Evolutionary conservation across 2,329 filamentous ascomycete genomes (phyloP).

Genomic region (Laburnicola sp.): DNA sequence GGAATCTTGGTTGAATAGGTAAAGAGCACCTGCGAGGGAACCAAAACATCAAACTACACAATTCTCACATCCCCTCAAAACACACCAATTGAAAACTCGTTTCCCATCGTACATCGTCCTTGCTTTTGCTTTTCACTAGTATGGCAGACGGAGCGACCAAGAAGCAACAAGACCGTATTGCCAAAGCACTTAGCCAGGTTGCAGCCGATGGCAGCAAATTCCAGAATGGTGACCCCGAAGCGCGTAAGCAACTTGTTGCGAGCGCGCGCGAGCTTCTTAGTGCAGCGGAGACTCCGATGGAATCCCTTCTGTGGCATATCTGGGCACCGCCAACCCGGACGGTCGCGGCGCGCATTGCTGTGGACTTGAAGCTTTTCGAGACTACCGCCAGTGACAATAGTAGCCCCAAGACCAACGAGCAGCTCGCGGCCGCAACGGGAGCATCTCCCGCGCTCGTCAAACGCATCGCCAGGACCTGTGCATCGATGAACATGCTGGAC

Average conservation of each 20-base stretch:
- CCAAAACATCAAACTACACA: no score
- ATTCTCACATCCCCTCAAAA: no score
- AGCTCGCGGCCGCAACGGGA: constrained; percentile 9
- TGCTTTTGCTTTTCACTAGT: no score
- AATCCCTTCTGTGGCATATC: constrained; percentile 14
- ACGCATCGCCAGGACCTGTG: constrained; percentile 9
- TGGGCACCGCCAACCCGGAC: constrained; percentile 11
- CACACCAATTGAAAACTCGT: no score
- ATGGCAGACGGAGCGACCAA: no score
- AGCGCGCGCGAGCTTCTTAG: constrained; percentile 10
- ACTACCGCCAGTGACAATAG: constrained; percentile 1
- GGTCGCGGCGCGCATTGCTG: constrained; percentile 10
- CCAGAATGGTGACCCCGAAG: constrained; percentile 3
- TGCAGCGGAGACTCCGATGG: constrained; percentile 10
- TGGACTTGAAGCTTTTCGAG: constrained; percentile 15
- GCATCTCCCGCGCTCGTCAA: constrained; percentile 13
- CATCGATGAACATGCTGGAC: constrained; percentile 10
- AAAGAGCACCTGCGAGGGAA: no score
- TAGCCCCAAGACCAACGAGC: constrained; percentile 6
- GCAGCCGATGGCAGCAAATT: constrained; percentile 1
- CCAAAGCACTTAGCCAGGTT: constrained; percentile 6
- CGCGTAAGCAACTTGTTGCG: constrained; percentile 8
- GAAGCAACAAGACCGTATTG: constrained; percentile 1
- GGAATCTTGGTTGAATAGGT: no score
- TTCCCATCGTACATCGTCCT: no score